These are phyloP conservation scores for Colletotrichum tanaceti DNA, from an alignment of 2,329 filamentous ascomycete species.

Conservation along the genomic window DNA sequence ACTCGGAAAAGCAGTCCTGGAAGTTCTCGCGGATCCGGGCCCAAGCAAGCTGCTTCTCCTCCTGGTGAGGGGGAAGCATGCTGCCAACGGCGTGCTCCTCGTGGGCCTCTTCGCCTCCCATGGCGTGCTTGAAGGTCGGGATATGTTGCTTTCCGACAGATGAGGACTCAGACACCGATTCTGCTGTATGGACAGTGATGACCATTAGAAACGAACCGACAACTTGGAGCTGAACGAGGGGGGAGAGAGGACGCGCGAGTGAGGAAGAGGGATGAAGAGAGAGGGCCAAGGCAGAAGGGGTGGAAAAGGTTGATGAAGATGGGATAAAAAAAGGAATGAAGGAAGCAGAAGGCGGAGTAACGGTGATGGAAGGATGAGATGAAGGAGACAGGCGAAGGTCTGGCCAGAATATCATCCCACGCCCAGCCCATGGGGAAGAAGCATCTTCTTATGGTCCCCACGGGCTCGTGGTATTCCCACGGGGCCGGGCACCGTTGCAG, in stretches of 20 bases:
- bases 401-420: constrained; percentile 33
- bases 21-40: constrained; percentile 61
- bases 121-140: constrained; percentile 48
- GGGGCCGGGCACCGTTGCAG: constrained; percentile 34
- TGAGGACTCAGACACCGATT: constrained; percentile 51
- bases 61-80: constrained; percentile 37
- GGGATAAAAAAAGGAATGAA: not conserved
- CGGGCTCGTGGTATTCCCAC: constrained; percentile 31
- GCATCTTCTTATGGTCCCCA: constrained; percentile 41
- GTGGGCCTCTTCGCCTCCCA: constrained; percentile 45
- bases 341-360: constrained; percentile 22
- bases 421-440: constrained; percentile 39
- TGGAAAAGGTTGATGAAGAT: not conserved
- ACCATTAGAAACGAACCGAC: constrained; percentile 45
- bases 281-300: too few species aligned
- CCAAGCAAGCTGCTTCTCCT: constrained; percentile 57
- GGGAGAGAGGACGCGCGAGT: constrained; percentile 22
- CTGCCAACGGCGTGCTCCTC: constrained; percentile 39
- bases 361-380: constrained; percentile 21
- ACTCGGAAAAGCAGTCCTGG: constrained; percentile 73
- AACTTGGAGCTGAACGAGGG: constrained; percentile 17
- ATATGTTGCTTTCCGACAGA: constrained; percentile 49
- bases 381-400: constrained; percentile 27
- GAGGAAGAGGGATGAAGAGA: not conserved
- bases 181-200: constrained; percentile 44